These are phyloP conservation scores for Pseudocercospora cruenta DNA, from an alignment of 2,329 filamentous ascomycete genomes.

Conservation along the genomic window DNA sequence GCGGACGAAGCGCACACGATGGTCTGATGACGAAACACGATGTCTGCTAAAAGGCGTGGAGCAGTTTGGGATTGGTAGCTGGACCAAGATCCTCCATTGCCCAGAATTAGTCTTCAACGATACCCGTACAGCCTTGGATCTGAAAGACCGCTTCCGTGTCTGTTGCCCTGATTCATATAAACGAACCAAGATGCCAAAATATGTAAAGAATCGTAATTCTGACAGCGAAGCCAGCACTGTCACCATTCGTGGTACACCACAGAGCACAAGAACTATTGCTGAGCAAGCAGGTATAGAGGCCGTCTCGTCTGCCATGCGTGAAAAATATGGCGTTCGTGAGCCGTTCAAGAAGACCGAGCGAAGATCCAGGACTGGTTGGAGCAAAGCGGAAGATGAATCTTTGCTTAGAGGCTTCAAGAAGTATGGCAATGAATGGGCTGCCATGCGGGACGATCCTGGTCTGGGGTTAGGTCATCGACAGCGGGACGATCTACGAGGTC, in stretches of 20 bases:
- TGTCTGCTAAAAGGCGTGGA: slow-evolving; percentile 62
- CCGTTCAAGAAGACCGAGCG: slow-evolving; percentile 54
- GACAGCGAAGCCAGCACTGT: neutral
- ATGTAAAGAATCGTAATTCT: neutral
- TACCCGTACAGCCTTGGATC: slow-evolving; percentile 60
- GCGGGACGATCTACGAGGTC: slow-evolving; percentile 63
- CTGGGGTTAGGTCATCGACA: slow-evolving; percentile 57
- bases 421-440: slow-evolving; percentile 63
- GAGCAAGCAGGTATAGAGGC: neutral
- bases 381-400: slow-evolving; percentile 60
- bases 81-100: slow-evolving; percentile 65
- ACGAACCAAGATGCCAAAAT: neutral
- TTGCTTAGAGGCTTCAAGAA: slow-evolving; percentile 62
- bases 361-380: slow-evolving; percentile 60
- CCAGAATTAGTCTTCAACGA: slow-evolving; percentile 61
- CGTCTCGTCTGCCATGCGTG: slow-evolving; percentile 39
- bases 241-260: neutral
- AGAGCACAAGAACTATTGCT: neutral
- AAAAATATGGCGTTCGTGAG: slow-evolving; percentile 52
- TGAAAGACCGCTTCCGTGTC: slow-evolving; percentile 60
- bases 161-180: slow-evolving; percentile 36
- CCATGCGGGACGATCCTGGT: slow-evolving; percentile 59
- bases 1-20: slow-evolving; percentile 50
- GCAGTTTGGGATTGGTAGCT: slow-evolving; percentile 65
- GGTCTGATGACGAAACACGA: slow-evolving; percentile 65